These are phyloP conservation scores for Ulota crispa DNA, from an alignment of 225 moss, liverwort and hornwort genomes.

Conservation along the genomic window DNA sequence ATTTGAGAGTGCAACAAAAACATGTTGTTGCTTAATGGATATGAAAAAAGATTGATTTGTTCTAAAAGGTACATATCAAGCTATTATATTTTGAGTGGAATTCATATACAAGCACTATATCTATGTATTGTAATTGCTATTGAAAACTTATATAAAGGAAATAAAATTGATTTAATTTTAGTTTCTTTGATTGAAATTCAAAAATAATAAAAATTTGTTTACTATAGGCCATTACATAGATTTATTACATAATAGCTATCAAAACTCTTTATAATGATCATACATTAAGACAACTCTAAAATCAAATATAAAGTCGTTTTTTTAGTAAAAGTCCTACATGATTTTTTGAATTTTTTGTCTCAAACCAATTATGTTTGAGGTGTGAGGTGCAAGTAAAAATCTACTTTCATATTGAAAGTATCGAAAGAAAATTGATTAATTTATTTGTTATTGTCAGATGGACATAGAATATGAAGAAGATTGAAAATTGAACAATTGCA, in stretches of 20 bases:
- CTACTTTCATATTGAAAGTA: background rate
- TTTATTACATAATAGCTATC: accelerated
- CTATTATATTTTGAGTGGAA: background rate
- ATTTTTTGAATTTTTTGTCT: accelerated
- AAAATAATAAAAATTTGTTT: accelerated
- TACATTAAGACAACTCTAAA: background rate
- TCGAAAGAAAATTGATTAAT: accelerated
- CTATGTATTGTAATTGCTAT: accelerated
- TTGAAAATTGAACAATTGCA: background rate
- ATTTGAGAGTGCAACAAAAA: no score
- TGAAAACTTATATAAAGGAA: accelerated
- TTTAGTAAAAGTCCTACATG: accelerated
- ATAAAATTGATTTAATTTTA: background rate
- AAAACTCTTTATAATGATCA: background rate
- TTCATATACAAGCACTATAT: accelerated
- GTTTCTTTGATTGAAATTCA: accelerated
- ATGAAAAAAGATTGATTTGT: no score
- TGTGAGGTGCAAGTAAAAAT: background rate
- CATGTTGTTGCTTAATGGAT: accelerated
- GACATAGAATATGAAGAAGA: accelerated
- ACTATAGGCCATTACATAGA: background rate
- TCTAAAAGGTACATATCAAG: accelerated
- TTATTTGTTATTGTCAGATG: background rate
- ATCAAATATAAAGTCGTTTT: no score
- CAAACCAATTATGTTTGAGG: background rate